Percentiles rank a stretch among this genome's conserved stretches.
phyloP scores from a whole-genome alignment of 163 green algal species.

The Trebouxiophyceae sp. region DNA sequence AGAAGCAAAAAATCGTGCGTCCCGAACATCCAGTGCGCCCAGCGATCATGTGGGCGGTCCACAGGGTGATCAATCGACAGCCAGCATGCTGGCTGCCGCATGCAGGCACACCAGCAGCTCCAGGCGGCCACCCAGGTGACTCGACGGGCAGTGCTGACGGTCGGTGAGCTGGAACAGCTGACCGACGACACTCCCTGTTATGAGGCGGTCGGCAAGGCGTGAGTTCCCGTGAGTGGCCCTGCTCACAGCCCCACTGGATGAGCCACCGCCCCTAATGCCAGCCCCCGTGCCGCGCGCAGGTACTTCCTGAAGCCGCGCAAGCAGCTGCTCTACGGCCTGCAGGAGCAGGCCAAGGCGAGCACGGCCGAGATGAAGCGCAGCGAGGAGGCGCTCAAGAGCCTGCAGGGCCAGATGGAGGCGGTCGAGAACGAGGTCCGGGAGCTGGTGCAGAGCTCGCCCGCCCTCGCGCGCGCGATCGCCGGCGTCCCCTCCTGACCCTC shows the following conservation, averaged over 20 bases:
- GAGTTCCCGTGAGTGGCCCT: slow-evolving; percentile 4
- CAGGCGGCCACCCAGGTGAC: neutral
- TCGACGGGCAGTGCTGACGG: slow-evolving; percentile 9
- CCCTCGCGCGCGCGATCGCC: slow-evolving; percentile 8
- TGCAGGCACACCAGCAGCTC: slow-evolving; percentile 1
- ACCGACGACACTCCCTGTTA: slow-evolving; percentile 13
- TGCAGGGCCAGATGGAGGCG: slow-evolving; percentile 3
- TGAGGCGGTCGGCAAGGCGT: slow-evolving; percentile 19
- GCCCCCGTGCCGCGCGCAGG: too few species aligned
- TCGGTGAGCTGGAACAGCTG: slow-evolving; percentile 12
- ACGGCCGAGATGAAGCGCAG: slow-evolving; percentile 1
- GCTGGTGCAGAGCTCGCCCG: slow-evolving; percentile 14
- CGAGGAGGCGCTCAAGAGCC: slow-evolving; percentile 1
- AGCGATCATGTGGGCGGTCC: too few species aligned
- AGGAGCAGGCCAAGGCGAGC: slow-evolving; percentile 1
- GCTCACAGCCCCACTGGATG: too few species aligned
- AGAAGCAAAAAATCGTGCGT: slow-evolving; percentile 13
- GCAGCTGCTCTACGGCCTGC: slow-evolving; percentile 6
- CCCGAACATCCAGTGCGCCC: too few species aligned
- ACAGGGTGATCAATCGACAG: too few species aligned
- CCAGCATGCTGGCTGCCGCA: neutral
- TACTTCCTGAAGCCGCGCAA: slow-evolving; percentile 20
- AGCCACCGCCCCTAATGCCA: too few species aligned
- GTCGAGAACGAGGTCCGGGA: slow-evolving; percentile 21
- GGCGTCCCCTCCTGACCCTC: too few species aligned